Evolutionary conservation across 257 asterid species (phyloP), one percentile per base, ranked within the genome.

Genomic region (Nicotiana tabacum): DNA sequence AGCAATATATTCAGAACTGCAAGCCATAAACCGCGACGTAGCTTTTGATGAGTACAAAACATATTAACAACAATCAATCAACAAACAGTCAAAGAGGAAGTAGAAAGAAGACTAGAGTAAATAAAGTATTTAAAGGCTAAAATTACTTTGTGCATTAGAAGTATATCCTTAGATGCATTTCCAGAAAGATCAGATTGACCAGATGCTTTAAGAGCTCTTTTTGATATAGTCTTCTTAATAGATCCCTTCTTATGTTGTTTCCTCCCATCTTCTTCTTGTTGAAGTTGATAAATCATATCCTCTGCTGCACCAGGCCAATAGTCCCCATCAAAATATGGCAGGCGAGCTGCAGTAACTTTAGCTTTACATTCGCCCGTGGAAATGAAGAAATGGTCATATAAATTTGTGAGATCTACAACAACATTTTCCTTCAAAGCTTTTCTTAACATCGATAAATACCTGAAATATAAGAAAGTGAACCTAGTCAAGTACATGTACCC

Each of bases 271-370:
- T 93, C 98, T 82, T 96, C 98, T 90, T 96, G 99, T 84, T 94
- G 98, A 81, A 96, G 90, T 85, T 92, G 94, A 88, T 77, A 90
- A 85, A 96, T 89, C 88, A 92, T 93, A 85, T 96, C 98, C 90
- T 96, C 99, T 0, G 99, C 99, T 81, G 99, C 98, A 78, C 99
- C 99, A 79, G 99, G 99, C 99, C 99, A 96, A 87, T 96, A 94
- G 86, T 96, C 99, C 80, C 99, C 99, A 85, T 96, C 99, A 82
- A 96, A 96, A 83, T 96, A 94, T 46, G 99, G 99, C 87, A 96
- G 88, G 83, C 98, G 96, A 67, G 97, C 88, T 57, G 98, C 99
- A 81, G 99, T 94, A 68, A 94, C 94, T 91, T 92, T 96, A 74
- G 99, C 97, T 86, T 89, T 96, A 87, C 96, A 88, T 86, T 96